Conservation (phyloP, 2,329 filamentous ascomycete genomes). For the Chrysosporium keratinophilum region DNA sequence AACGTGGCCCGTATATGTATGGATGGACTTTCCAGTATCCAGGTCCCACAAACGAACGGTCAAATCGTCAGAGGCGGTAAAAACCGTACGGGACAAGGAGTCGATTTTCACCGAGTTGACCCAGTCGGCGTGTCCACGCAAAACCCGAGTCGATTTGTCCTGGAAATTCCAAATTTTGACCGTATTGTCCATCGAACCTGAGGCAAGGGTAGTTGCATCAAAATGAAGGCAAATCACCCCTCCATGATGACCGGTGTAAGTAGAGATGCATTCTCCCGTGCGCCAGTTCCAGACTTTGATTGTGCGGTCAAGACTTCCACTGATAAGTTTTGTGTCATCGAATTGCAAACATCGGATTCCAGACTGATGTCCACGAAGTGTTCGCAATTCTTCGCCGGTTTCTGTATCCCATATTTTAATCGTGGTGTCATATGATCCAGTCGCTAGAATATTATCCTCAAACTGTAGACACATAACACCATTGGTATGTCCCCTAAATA, state of each 20-base stretch:
- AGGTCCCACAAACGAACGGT: conserved; percentile 89
- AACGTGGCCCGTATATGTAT: conserved; percentile 74
- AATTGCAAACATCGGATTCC: conserved; percentile 87
- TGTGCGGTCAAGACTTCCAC: conserved; percentile 75
- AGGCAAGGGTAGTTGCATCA: conserved; percentile 71
- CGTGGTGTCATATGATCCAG: conserved; percentile 87
- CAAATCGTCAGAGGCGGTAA: conserved; percentile 89
- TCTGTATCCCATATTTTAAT: conserved; percentile 96
- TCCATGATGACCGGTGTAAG: conserved; percentile 64
- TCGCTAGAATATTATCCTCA: conserved; percentile 81
- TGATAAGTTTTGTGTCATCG: conserved; percentile 82
- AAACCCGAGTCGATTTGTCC: conserved; percentile 65
- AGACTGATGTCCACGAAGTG: conserved; percentile 67
- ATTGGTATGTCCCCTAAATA: conserved; percentile 79
- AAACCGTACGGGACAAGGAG: conserved; percentile 66
- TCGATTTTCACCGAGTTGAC: conserved; percentile 94
- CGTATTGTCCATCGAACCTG: conserved; percentile 78
- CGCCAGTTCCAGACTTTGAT: conserved; percentile 96
- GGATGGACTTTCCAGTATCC: conserved; percentile 68
- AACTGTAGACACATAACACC: conserved; percentile 73
- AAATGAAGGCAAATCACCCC: conserved; percentile 85
- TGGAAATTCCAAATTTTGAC: conserved; percentile 90
- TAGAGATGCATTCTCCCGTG: conserved; percentile 76
- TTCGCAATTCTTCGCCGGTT: conserved; percentile 75
- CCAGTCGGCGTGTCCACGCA: conserved; percentile 85